phyloP scores from a whole-genome alignment of 129 eudicot genomes.

The Flaveria bidentis region DNA sequence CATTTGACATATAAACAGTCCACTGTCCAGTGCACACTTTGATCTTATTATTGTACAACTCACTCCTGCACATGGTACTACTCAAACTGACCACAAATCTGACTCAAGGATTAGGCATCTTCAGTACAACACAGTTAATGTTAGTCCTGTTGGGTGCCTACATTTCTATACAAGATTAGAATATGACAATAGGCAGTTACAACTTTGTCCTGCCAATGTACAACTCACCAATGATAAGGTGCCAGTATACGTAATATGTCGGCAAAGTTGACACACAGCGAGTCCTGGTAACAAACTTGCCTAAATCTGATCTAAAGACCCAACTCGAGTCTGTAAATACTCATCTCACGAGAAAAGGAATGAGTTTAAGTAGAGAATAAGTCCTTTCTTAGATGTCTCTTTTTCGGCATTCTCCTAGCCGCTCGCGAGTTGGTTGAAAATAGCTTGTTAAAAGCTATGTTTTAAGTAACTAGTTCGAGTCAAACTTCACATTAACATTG shows the following conservation, averaged over 20 bases:
- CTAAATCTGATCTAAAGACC: background rate
- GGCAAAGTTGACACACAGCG: background rate
- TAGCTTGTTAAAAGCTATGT: too few relatives aligned
- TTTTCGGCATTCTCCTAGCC: too few relatives aligned
- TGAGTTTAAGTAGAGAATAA: too few relatives aligned
- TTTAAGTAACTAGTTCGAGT: too few relatives aligned
- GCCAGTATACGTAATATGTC: background rate
- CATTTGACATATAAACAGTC: background rate
- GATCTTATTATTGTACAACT: background rate
- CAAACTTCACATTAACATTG: too few relatives aligned
- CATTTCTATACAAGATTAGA: background rate
- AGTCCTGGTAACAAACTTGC: background rate
- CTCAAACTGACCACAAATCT: slow-evolving; percentile 14
- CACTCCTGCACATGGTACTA: slow-evolving; percentile 18
- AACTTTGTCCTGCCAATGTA: slow-evolving; percentile 13
- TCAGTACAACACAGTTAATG: background rate
- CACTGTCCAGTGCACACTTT: background rate
- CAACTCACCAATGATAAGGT: slow-evolving; percentile 15
- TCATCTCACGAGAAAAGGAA: too few relatives aligned
- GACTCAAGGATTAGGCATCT: slow-evolving; percentile 4
- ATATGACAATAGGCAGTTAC: background rate
- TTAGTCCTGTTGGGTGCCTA: slow-evolving; percentile 19
- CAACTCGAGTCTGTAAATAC: background rate
- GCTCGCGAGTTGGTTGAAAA: too few relatives aligned
- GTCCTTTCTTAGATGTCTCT: too few relatives aligned